Percentiles rank a stretch among this genome's conserved stretches.
Conservation (phyloP, 257 asterid species). For the Fraxinus anomala region DNA sequence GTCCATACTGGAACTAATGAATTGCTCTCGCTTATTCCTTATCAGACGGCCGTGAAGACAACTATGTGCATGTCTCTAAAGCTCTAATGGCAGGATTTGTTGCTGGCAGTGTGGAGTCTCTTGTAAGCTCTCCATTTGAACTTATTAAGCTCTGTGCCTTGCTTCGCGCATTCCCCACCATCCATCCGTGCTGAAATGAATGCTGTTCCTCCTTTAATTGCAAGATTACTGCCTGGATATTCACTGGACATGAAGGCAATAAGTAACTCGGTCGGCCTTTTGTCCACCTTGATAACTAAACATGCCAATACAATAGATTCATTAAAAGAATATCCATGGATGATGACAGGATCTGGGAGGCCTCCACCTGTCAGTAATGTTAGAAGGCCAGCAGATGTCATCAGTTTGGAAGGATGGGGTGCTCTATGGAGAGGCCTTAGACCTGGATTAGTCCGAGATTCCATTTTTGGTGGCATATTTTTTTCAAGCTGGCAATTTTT, state of each 20-base stretch:
- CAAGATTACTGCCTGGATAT: constrained; percentile 67
- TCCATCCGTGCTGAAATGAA: constrained; percentile 45
- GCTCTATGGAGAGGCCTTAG: constrained; percentile 78
- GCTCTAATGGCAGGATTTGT: constrained; percentile 83
- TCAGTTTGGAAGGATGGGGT: constrained; percentile 67
- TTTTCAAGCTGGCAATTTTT: constrained; percentile 82
- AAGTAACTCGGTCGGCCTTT: constrained; percentile 61
- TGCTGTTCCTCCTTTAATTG: constrained; percentile 47
- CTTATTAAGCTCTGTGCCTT: constrained; percentile 76
- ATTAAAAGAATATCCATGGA: constrained; percentile 90
- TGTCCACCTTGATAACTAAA: constrained; percentile 66
- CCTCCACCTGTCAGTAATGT: constrained; percentile 77
- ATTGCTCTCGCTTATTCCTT: background rate
- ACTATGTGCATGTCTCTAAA: constrained; percentile 50
- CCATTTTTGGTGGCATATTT: constrained; percentile 80
- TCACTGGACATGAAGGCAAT: constrained; percentile 57
- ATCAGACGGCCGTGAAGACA: constrained; percentile 70
- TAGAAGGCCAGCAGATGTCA: constrained; percentile 51
- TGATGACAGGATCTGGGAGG: constrained; percentile 94
- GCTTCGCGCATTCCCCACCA: constrained; percentile 55
- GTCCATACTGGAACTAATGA: background rate
- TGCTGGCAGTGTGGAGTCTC: constrained; percentile 61
- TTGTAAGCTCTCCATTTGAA: constrained; percentile 65
- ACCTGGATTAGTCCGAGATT: constrained; percentile 81
- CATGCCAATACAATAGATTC: constrained; percentile 54